Percentiles rank a stretch among this genome's conserved stretches.
phyloP scores from a whole-genome alignment of 2,329 filamentous ascomycete genomes.

The Xylariaceae sp. region DNA sequence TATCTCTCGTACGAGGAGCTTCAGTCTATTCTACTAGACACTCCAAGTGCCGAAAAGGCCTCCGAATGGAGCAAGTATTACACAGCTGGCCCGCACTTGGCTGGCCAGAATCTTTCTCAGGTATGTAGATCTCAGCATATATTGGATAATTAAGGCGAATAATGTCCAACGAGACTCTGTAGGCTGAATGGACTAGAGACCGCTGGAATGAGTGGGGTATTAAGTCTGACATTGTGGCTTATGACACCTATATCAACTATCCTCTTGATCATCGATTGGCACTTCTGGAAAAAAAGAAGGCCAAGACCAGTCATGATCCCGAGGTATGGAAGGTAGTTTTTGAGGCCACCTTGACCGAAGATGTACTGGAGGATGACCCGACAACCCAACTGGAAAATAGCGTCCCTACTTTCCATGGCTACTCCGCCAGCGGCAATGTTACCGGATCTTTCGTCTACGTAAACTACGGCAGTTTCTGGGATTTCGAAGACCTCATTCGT shows the following conservation, averaged over 20 bases:
- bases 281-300: conserved; percentile 59
- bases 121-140: no score
- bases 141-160: no score
- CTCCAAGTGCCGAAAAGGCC: conserved; percentile 61
- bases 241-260: conserved; percentile 81
- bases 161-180: conserved; percentile 4
- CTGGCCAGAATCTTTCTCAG: conserved; percentile 78
- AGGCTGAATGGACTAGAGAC: conserved; percentile 76
- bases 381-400: conserved; percentile 75
- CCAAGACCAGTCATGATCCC: conserved; percentile 42
- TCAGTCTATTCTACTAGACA: conserved; percentile 62
- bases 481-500: conserved; percentile 80
- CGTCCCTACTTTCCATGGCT: conserved; percentile 92
- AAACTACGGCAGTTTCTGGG: conserved; percentile 86
- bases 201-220: conserved; percentile 76
- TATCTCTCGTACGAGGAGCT: conserved; percentile 56
- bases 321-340: conserved; percentile 68
- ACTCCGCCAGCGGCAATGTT: conserved; percentile 90
- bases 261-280: conserved; percentile 73
- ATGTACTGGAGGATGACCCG: conserved; percentile 81
- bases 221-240: conserved; percentile 66
- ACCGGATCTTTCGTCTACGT: conserved; percentile 86
- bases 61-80: conserved; percentile 81
- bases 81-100: conserved; percentile 75
- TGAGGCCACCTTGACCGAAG: conserved; percentile 82